Conservation (phyloP, 345 rosid genomes). For the Melaleuca alternifolia region DNA sequence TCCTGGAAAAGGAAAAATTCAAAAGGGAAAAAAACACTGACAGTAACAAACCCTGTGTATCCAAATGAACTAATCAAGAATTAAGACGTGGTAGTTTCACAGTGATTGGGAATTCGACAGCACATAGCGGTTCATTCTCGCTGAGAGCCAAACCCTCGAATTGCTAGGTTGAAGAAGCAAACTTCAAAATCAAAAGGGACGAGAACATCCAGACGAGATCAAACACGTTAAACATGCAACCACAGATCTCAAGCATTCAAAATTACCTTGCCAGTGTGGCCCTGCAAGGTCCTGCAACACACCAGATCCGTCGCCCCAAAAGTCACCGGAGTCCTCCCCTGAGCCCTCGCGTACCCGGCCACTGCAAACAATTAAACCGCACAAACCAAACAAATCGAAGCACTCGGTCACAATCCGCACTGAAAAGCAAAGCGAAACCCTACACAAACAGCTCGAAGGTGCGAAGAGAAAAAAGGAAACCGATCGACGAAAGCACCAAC, state of each 20-base stretch:
- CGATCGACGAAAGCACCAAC: slow-evolving; percentile 8
- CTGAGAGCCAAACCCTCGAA: neutral
- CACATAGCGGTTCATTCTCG: neutral
- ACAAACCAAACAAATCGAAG: slow-evolving; percentile 12
- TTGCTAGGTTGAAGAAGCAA: neutral
- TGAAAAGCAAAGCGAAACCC: neutral
- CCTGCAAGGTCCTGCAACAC: slow-evolving; percentile 91
- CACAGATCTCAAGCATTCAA: neutral
- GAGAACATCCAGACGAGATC: neutral
- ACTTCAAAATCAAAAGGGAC: neutral
- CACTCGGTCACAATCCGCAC: neutral
- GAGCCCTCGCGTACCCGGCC: slow-evolving; percentile 54
- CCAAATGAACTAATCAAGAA: neutral
- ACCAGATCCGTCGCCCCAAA: slow-evolving; percentile 91
- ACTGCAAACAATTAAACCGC: slow-evolving; percentile 31
- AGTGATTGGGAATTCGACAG: neutral
- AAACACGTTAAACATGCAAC: neutral
- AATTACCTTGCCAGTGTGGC: slow-evolving; percentile 86
- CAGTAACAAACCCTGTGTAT: neutral
- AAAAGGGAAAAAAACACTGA: neutral
- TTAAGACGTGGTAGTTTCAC: neutral
- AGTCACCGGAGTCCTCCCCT: slow-evolving; percentile 55
- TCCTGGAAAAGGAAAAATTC: neutral
- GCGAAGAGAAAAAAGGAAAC: neutral
- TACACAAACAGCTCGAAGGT: neutral